A percentile compares a stretch with the other conserved stretches of the same genome.
These are phyloP conservation scores for Solanum neorickii DNA, from an alignment of 257 asterid genomes.

Conservation along the genomic window DNA sequence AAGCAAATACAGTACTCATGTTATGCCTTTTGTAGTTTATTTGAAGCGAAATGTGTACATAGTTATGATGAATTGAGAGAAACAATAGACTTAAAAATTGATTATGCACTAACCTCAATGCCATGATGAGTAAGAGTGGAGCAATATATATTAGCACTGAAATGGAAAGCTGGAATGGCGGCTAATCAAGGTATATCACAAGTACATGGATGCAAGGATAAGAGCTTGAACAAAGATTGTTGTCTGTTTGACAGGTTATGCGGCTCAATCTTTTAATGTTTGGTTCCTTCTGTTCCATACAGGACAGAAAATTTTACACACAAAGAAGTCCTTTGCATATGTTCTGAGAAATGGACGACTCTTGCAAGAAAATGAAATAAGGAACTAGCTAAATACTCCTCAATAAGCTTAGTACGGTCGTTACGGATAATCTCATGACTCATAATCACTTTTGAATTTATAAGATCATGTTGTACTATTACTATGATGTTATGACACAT, in stretches of 20 bases:
- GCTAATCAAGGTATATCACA: background rate
- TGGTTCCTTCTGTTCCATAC: background rate
- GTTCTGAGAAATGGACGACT: background rate
- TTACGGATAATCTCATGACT: background rate
- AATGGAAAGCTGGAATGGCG: background rate
- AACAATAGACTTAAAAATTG: background rate
- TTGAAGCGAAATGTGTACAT: background rate
- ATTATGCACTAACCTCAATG: background rate
- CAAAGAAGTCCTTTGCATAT: background rate
- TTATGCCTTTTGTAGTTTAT: background rate
- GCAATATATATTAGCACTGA: background rate
- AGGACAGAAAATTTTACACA: background rate
- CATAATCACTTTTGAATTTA: background rate
- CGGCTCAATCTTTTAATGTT: background rate
- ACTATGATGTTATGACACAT: background rate
- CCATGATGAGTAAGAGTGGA: background rate
- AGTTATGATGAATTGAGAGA: background rate
- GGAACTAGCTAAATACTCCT: background rate
- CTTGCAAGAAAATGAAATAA: background rate
- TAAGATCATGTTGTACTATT: background rate
- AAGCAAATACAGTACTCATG: background rate
- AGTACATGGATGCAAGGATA: background rate
- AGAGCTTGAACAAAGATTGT: background rate
- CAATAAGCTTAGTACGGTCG: background rate
- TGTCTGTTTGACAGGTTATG: background rate